A percentile compares a stretch with the other conserved stretches of the same genome.
Evolutionary conservation across 2,329 filamentous ascomycete species (phyloP).

Genomic region (Xylaria polymorpha): DNA sequence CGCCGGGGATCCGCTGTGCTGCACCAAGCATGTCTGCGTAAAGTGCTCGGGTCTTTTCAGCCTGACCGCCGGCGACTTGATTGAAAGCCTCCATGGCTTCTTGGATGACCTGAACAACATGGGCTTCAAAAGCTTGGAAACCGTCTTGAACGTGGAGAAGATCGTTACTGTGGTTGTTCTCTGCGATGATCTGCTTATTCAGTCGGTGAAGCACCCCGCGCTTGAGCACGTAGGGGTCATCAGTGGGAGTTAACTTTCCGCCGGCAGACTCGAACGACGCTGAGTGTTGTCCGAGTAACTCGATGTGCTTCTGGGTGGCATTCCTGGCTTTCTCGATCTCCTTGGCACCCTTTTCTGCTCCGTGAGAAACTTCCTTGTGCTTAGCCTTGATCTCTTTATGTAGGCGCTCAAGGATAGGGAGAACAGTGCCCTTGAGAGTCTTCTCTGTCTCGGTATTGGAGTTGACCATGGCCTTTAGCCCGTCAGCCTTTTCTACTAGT

Average conservation of each 20-base stretch:
- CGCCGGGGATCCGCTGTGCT: constrained; percentile 79
- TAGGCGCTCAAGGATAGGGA: constrained; percentile 88
- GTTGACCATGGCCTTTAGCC: constrained; percentile 78
- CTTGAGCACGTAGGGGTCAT: constrained; percentile 90
- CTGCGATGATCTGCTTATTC: constrained; percentile 89
- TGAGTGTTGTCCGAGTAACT: constrained; percentile 87
- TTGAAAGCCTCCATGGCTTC: constrained; percentile 85
- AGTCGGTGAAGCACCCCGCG: constrained; percentile 85
- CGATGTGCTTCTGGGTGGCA: constrained; percentile 93
- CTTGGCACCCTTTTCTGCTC: constrained; percentile 86
- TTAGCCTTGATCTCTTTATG: constrained; percentile 98
- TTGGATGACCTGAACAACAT: constrained; percentile 85
- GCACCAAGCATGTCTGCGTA: constrained; percentile 85
- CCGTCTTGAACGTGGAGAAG: constrained; percentile 91
- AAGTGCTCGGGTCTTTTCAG: constrained; percentile 82
- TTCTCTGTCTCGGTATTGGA: constrained; percentile 92
- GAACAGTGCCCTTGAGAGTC: constrained; percentile 84
- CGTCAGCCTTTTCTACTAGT: constrained; percentile 27
- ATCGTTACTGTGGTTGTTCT: constrained; percentile 96
- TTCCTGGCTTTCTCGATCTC: constrained; percentile 90
- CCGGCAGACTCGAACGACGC: constrained; percentile 81
- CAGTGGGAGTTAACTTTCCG: constrained; percentile 73
- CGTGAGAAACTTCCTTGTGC: constrained; percentile 85
- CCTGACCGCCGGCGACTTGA: constrained; percentile 81
- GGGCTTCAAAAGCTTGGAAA: constrained; percentile 87